phyloP scores from a whole-genome alignment of 225 moss, liverwort and hornwort genomes.

The Ulota crispa region DNA sequence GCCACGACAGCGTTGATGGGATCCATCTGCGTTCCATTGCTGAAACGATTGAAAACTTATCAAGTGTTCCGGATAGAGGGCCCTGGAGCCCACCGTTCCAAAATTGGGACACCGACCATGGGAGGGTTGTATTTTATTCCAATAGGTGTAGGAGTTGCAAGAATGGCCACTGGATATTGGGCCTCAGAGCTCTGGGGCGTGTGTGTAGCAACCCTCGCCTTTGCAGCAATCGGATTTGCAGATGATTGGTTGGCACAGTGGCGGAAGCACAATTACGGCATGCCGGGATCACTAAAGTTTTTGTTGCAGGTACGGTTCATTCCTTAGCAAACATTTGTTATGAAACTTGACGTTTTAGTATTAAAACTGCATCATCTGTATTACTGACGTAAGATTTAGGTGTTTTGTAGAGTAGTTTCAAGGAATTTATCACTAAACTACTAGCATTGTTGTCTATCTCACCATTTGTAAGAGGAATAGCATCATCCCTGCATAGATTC shows the following conservation, averaged over 20 bases:
- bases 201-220: conserved; percentile 68
- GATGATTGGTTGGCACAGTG: conserved; percentile 77
- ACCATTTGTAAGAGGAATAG: neutral
- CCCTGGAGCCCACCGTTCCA: conserved; percentile 69
- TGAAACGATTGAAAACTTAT: conserved; percentile 59
- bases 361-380: neutral
- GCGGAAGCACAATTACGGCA: conserved; percentile 87
- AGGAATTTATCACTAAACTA: neutral
- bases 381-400: neutral
- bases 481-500: neutral
- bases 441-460: neutral
- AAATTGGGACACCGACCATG: conserved; percentile 88
- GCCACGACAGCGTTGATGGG: conserved; percentile 59
- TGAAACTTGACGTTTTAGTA: neutral
- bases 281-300: conserved; percentile 81
- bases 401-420: conserved; percentile 7
- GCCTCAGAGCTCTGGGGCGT: conserved; percentile 73
- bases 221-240: conserved; percentile 74
- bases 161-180: conserved; percentile 55
- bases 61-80: conserved; percentile 87
- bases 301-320: conserved; percentile 65
- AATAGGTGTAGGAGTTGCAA: conserved; percentile 72
- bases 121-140: conserved; percentile 89
- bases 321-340: neutral
- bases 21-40: conserved; percentile 68